phyloP scores from a whole-genome alignment of 345 rosid species.

The Pugionium cornutum region DNA sequence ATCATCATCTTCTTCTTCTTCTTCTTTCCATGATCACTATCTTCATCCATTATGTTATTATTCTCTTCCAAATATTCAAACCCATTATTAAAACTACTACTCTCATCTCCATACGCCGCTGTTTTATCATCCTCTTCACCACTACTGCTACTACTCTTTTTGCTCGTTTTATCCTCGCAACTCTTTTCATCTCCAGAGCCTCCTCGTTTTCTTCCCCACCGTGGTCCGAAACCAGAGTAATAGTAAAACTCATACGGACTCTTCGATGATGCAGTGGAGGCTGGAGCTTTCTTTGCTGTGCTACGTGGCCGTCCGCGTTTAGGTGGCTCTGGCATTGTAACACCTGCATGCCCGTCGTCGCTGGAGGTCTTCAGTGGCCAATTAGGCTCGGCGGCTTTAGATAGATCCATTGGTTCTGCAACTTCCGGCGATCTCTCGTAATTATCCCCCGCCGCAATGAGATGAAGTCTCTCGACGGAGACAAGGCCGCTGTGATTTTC shows the following conservation, averaged over 20 bases:
- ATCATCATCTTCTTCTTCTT: no score
- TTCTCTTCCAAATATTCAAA: conserved; percentile 46
- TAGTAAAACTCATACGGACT: conserved; percentile 81
- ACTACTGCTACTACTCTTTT: conserved; percentile 7
- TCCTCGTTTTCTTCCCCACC: conserved; percentile 73
- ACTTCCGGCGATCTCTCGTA: conserved; percentile 31
- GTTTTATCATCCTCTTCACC: conserved; percentile 21
- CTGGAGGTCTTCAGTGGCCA: conserved; percentile 36
- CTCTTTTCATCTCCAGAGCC: conserved; percentile 35
- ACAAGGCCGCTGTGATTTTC: conserved; percentile 45
- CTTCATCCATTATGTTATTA: conserved; percentile 41
- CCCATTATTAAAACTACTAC: conserved; percentile 16
- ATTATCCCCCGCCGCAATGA: conserved; percentile 42
- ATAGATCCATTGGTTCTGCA: conserved; percentile 24
- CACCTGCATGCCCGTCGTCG: conserved; percentile 17
- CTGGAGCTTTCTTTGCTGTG: conserved; percentile 38
- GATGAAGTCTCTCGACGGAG: conserved; percentile 47
- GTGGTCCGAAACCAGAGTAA: conserved; percentile 93
- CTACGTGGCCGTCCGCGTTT: conserved; percentile 50
- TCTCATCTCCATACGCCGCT: conserved; percentile 26
- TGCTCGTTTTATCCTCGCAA: background rate
- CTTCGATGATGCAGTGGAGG: conserved; percentile 34
- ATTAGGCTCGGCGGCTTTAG: conserved; percentile 38
- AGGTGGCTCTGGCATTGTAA: conserved; percentile 9
- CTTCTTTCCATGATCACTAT: conserved; percentile 3